A percentile compares a stretch with the other conserved stretches of the same genome.
These are phyloP conservation scores for Pseudogymnoascus sp. DNA, from an alignment of 2,329 filamentous ascomycete species.

Conservation along the genomic window DNA sequence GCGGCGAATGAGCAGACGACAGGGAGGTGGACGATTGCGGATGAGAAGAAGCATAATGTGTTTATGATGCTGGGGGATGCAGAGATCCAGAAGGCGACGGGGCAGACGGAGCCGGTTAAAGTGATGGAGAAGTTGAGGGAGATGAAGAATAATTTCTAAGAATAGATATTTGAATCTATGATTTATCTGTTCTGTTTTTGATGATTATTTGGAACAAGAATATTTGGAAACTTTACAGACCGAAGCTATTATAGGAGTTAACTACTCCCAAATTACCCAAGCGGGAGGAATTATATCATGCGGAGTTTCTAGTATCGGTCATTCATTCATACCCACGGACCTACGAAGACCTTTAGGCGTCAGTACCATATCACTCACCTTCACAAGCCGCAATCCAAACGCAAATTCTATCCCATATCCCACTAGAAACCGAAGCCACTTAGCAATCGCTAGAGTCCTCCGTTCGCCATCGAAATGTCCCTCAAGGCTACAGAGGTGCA, in stretches of 20 bases:
- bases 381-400: no score
- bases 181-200: neutral
- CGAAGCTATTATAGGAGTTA: neutral
- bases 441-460: neutral
- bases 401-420: neutral
- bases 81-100: conserved; percentile 73
- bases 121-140: conserved; percentile 82
- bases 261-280: neutral
- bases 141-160: conserved; percentile 64
- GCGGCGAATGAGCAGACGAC: conserved; percentile 79
- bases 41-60: conserved; percentile 96
- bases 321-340: no score
- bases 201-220: neutral
- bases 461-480: neutral
- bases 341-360: no score
- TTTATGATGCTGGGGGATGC: conserved; percentile 93
- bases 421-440: neutral
- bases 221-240: neutral
- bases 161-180: neutral
- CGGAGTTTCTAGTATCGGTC: no score
- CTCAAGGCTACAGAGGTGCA: neutral
- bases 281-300: no score
- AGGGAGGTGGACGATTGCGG: conserved; percentile 91
- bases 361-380: no score
- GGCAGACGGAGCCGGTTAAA: conserved; percentile 68